Percentiles rank a stretch among this genome's conserved stretches.
phyloP scores from a whole-genome alignment of 2,329 filamentous ascomycete species.

The Alternaria gaisen region DNA sequence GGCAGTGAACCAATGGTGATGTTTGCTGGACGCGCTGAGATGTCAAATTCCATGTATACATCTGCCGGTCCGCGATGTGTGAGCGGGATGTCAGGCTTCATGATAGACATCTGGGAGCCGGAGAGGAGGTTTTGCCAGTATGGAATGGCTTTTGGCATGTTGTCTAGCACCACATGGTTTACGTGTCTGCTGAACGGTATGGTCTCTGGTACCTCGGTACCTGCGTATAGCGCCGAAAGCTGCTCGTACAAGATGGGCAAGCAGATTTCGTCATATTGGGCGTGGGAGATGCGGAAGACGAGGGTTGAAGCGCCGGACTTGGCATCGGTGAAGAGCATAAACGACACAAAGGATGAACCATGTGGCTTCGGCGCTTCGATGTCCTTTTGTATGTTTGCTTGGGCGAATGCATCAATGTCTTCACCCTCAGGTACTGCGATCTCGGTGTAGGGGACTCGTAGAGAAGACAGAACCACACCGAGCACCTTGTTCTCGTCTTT shows the following conservation, averaged over 20 bases:
- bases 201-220: constrained; percentile 35
- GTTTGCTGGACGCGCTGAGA: constrained; percentile 58
- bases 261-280: constrained; percentile 75
- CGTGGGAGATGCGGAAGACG: constrained; percentile 71
- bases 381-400: constrained; percentile 65
- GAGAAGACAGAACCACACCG: constrained; percentile 66
- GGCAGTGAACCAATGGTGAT: constrained; percentile 71
- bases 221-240: constrained; percentile 64
- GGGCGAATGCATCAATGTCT: constrained; percentile 61
- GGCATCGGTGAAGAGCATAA: constrained; percentile 65
- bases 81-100: constrained; percentile 45
- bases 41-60: constrained; percentile 47
- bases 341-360: constrained; percentile 58
- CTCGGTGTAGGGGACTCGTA: constrained; percentile 60
- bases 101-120: constrained; percentile 60
- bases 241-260: constrained; percentile 69
- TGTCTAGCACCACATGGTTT: constrained; percentile 50
- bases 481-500: constrained; percentile 59
- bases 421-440: constrained; percentile 54
- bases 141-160: constrained; percentile 59
- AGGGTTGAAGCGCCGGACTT: constrained; percentile 62
- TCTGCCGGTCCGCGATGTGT: constrained; percentile 39
- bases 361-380: constrained; percentile 64
- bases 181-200: constrained; percentile 60
- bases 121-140: constrained; percentile 70